A percentile compares a stretch with the other conserved stretches of the same genome.
Evolutionary conservation across 2,329 filamentous ascomycete species (phyloP).

Genomic region (Hysterium pulicare): DNA sequence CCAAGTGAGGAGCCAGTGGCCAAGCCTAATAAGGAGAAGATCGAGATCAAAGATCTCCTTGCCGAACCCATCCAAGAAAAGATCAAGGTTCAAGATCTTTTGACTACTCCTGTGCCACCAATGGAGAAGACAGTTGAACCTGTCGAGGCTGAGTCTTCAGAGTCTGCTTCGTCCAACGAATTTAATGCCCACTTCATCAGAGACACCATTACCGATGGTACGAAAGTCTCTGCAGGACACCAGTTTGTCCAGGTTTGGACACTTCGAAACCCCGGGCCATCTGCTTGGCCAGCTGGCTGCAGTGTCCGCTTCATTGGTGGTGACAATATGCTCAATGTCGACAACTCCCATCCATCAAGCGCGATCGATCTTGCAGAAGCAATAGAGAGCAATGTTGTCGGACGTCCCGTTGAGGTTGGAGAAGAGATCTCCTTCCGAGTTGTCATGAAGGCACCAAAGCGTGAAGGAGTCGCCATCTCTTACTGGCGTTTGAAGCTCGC

Average conservation of each 20-base stretch:
- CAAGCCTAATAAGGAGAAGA: conserved; percentile 39
- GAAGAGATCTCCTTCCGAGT: conserved; percentile 79
- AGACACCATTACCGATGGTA: conserved; percentile 78
- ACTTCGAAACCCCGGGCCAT: conserved; percentile 76
- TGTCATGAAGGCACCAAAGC: conserved; percentile 73
- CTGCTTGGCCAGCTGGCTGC: conserved; percentile 83
- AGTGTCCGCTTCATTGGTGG: conserved; percentile 88
- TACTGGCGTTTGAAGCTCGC: conserved; percentile 92
- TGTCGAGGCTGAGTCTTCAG: conserved; percentile 13
- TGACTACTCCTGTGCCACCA: conserved; percentile 13
- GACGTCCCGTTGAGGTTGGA: conserved; percentile 65
- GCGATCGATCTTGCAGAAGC: conserved; percentile 73
- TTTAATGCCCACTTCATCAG: conserved; percentile 69
- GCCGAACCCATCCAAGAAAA: conserved; percentile 36
- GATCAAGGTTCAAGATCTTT: conserved; percentile 19
- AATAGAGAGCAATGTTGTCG: conserved; percentile 76
- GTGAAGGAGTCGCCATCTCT: conserved; percentile 77
- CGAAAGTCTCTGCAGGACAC: conserved; percentile 64
- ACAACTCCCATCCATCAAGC: conserved; percentile 74
- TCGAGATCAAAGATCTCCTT: conserved; percentile 38
- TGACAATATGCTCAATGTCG: conserved; percentile 92
- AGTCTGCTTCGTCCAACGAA: conserved; percentile 19
- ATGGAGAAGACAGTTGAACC: conserved; percentile 19
- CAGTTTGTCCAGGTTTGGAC: conserved; percentile 90
- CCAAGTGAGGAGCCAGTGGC: conserved; percentile 50